These are phyloP conservation scores for Grifola frondosa DNA, from an alignment of 1,284 basidiomycete genomes.

Conservation along the genomic window DNA sequence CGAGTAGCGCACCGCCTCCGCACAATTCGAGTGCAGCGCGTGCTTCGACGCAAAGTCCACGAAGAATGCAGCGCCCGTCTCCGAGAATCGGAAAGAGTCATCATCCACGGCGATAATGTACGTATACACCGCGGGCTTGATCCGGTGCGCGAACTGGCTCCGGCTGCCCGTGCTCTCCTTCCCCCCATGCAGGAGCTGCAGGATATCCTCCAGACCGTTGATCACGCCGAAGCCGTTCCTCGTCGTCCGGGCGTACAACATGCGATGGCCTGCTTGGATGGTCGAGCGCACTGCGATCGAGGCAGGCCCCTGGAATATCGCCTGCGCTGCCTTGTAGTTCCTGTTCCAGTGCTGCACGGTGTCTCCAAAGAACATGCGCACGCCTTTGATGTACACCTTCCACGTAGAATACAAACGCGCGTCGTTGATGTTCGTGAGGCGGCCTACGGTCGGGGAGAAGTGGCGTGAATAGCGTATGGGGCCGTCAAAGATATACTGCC, in stretches of 20 bases:
- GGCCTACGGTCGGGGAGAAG: slow-evolving; percentile 65
- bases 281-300: slow-evolving; percentile 61
- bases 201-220: slow-evolving; percentile 44
- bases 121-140: slow-evolving; percentile 78
- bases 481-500: slow-evolving; percentile 68
- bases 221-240: slow-evolving; percentile 64
- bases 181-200: slow-evolving; percentile 50
- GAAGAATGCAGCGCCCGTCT: slow-evolving; percentile 79
- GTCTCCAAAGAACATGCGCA: slow-evolving; percentile 60
- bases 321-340: slow-evolving; percentile 65
- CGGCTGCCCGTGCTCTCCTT: slow-evolving; percentile 20
- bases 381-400: slow-evolving; percentile 69
- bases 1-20: slow-evolving; percentile 58
- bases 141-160: slow-evolving; percentile 43
- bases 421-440: slow-evolving; percentile 57
- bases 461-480: slow-evolving; percentile 71
- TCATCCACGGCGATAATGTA: slow-evolving; percentile 72
- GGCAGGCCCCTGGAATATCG: slow-evolving; percentile 64
- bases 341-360: slow-evolving; percentile 64
- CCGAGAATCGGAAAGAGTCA: slow-evolving; percentile 73
- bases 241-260: slow-evolving; percentile 71
- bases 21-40: slow-evolving; percentile 43
- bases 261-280: slow-evolving; percentile 67
- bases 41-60: slow-evolving; percentile 79
- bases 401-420: slow-evolving; percentile 75